Base-by-base conservation (phyloP, 2,329 filamentous ascomycete species). In the Penicillium nordicum region DNA sequence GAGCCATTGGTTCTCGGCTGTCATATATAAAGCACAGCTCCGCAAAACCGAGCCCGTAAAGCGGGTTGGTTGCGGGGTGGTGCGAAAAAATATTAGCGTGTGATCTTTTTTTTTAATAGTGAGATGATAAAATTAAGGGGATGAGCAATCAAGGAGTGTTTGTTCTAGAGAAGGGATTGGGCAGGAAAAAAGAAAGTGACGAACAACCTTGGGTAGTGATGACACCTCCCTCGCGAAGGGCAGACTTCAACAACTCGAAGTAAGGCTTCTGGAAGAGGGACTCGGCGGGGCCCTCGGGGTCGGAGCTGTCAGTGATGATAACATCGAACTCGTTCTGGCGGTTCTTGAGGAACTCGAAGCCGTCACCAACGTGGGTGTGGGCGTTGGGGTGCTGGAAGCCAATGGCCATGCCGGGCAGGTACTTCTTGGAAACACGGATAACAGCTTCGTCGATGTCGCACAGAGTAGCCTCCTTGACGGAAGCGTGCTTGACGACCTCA, bases 161-260 rank as follows among this genome's bases (percentile, higher is more conserved):
- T 82, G 79, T 82, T 82, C 84, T 85, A 86, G 81, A 87, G 88
- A 82, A 88, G 92, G 55, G 18, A 45, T 2, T 9, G 45, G 38
- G 21, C 57, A 65, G 27, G 53, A 55, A 78, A 76, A 78, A 78
- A 84, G 82, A 85, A 84, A 87, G 88, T 86, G 83, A 90, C 91
- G 85, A 92, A 96, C 91, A 96, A 99, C 94, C 94, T 97, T 99
- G 94, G 75, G 94, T 99, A 79, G 92, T 93, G 80, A 99, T 97
- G 74, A 99, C 92, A 82, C 94, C 94, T 79, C 92, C 93, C 72
- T 96, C 91, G 67, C 90, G 87, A 69, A 97, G 87, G 69, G 94
- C 94, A 72, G 88, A 89, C 76, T 88, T 83, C 61, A 99, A 85
- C 67, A 99, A 87, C 84, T 97, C 84, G 79, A 97, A 99, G 85